Evolutionary conservation across 2,329 filamentous ascomycete species (phyloP).

Genomic region (Ploettnerulaceae sp.): DNA sequence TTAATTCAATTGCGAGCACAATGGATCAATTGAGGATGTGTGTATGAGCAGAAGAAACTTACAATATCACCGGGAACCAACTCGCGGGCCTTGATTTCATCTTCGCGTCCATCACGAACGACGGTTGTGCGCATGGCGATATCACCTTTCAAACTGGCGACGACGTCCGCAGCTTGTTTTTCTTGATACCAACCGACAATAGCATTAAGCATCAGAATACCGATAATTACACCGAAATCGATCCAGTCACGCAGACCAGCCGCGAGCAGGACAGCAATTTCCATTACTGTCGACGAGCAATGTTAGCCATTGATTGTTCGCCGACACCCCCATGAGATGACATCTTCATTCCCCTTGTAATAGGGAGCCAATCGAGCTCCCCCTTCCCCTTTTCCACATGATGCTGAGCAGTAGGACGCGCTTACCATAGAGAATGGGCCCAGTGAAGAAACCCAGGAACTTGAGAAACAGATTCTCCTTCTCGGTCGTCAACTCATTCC

Average conservation of each 20-base stretch:
- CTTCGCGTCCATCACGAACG: constrained; percentile 61
- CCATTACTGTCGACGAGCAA: constrained; percentile 63
- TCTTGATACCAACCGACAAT: constrained; percentile 77
- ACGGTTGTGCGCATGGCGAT: constrained; percentile 70
- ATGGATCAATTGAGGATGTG: neutral
- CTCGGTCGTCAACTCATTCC: constrained; percentile 67
- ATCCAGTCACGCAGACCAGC: constrained; percentile 73
- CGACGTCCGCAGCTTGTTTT: constrained; percentile 74
- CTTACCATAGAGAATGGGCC: constrained; percentile 73
- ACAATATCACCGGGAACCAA: constrained; percentile 73
- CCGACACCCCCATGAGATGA: neutral
- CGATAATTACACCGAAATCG: constrained; percentile 73
- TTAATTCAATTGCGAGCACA: neutral
- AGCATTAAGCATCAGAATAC: constrained; percentile 70
- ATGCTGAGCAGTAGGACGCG: no score
- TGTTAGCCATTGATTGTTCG: constrained; percentile 6
- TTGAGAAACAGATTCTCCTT: constrained; percentile 72
- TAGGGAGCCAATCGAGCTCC: no score
- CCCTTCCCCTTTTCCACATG: no score
- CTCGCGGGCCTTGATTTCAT: constrained; percentile 68
- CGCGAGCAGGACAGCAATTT: constrained; percentile 68
- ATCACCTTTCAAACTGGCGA: constrained; percentile 69
- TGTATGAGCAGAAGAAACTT: constrained; percentile 38
- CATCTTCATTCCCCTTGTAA: no score
- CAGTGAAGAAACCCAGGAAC: constrained; percentile 71